Evolutionary conservation across 2,329 filamentous ascomycete genomes (phyloP).

Genomic region (Colletotrichum sojae): DNA sequence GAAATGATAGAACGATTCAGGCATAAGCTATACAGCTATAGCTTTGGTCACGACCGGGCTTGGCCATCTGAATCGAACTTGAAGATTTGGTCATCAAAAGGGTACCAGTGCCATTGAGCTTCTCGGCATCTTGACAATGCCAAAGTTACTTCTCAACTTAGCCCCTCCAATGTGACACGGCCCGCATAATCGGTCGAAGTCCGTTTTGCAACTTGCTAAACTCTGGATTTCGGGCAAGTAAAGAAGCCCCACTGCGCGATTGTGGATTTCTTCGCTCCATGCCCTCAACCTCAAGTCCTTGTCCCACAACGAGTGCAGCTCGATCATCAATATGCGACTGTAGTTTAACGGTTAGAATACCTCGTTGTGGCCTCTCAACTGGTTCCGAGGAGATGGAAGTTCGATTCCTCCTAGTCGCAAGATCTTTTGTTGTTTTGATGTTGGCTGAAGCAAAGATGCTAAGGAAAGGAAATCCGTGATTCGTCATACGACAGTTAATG

Average conservation of each 20-base stretch:
- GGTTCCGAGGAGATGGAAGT: constrained; percentile 35
- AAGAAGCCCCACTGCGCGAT: constrained; percentile 14
- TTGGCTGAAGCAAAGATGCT: background rate
- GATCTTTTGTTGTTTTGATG: background rate
- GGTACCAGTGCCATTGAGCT: no score
- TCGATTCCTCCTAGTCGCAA: constrained; percentile 30
- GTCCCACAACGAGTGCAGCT: background rate
- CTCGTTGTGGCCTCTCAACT: constrained; percentile 33
- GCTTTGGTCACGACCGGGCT: no score
- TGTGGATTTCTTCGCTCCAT: constrained; percentile 21
- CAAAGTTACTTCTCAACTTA: no score
- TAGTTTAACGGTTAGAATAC: constrained; percentile 35
- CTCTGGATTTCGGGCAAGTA: background rate
- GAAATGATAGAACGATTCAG: no score
- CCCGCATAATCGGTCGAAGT: no score
- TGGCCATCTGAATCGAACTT: no score
- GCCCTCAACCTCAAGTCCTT: constrained; percentile 1
- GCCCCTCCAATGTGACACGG: no score
- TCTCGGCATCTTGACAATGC: no score
- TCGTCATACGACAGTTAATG: background rate
- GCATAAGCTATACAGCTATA: no score
- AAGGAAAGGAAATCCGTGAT: background rate
- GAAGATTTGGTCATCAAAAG: no score
- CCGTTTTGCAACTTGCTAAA: no score
- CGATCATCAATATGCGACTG: constrained; percentile 3